Percentiles rank a stretch among this genome's conserved stretches.
phyloP scores from a whole-genome alignment of 805 yeast species.

The Yamadazyma paraphyllophila region DNA sequence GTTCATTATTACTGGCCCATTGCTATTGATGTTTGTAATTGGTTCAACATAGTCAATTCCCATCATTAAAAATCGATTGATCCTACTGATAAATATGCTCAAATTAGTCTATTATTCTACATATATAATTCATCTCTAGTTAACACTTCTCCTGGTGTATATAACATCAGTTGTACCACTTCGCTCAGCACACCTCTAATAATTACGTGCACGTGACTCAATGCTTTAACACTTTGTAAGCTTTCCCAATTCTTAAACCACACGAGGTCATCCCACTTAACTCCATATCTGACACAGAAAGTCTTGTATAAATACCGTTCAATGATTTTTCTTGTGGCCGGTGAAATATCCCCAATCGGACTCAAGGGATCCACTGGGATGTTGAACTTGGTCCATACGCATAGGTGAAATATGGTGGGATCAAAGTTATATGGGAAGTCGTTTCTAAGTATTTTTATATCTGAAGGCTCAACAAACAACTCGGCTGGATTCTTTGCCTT shows the following conservation, averaged over 20 bases:
- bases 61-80: no score
- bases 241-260: constrained; percentile 78
- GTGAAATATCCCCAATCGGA: constrained; percentile 50
- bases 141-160: constrained; percentile 16
- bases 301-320: constrained; percentile 47
- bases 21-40: no score
- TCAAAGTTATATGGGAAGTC: constrained; percentile 69
- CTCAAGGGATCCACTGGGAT: constrained; percentile 52
- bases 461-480: constrained; percentile 41
- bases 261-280: constrained; percentile 36
- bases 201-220: constrained; percentile 71
- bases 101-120: background rate
- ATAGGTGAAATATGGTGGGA: constrained; percentile 50
- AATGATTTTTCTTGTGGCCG: constrained; percentile 38
- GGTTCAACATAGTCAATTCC: no score
- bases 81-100: no score
- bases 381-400: constrained; percentile 64
- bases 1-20: no score
- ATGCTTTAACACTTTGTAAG: constrained; percentile 62
- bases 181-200: constrained; percentile 39
- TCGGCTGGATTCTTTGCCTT: constrained; percentile 15
- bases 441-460: constrained; percentile 49
- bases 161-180: constrained; percentile 18
- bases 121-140: constrained; percentile 14
- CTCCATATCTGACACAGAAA: constrained; percentile 45